Conservation (phyloP, 202 grass and related monocot genomes). For the Saccharum hybrid region DNA sequence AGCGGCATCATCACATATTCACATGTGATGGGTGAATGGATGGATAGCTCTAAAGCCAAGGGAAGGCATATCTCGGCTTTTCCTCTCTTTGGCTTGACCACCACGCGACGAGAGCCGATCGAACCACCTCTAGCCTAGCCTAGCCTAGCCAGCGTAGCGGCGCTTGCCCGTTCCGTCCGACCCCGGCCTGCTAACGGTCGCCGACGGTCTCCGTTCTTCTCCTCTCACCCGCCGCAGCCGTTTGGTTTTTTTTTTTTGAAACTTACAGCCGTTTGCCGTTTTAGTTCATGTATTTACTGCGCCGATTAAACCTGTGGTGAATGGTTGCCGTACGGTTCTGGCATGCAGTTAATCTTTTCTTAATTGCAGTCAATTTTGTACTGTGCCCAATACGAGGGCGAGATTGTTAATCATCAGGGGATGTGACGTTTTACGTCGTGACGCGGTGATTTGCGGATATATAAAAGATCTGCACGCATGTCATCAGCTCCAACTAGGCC, state of each 20-base stretch:
- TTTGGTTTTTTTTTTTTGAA: too few relatives aligned
- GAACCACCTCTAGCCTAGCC: neutral
- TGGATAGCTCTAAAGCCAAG: slow-evolving; percentile 45
- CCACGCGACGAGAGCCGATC: slow-evolving; percentile 22
- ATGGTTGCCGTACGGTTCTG: slow-evolving; percentile 7
- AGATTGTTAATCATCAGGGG: neutral
- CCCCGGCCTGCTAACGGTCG: neutral
- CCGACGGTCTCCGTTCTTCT: neutral
- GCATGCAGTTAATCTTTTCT: neutral
- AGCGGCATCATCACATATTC: neutral
- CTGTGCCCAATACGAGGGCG: neutral
- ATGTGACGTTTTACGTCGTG: slow-evolving; percentile 24
- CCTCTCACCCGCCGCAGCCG: neutral
- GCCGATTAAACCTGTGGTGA: neutral
- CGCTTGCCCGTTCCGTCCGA: neutral
- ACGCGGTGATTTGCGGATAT: neutral
- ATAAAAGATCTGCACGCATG: neutral
- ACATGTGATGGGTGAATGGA: neutral
- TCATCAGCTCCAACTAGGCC: slow-evolving; percentile 34
- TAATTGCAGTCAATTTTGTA: slow-evolving; percentile 28
- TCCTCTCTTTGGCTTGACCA: slow-evolving; percentile 37
- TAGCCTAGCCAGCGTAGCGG: slow-evolving; percentile 1
- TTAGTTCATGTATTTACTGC: neutral
- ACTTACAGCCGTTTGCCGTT: neutral
- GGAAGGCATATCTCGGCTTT: slow-evolving; percentile 7